Evolutionary conservation across 352 stramenopile genomes (phyloP), one percentile per base, ranked within the genome.

Genomic region (Pythium rishiriense): DNA sequence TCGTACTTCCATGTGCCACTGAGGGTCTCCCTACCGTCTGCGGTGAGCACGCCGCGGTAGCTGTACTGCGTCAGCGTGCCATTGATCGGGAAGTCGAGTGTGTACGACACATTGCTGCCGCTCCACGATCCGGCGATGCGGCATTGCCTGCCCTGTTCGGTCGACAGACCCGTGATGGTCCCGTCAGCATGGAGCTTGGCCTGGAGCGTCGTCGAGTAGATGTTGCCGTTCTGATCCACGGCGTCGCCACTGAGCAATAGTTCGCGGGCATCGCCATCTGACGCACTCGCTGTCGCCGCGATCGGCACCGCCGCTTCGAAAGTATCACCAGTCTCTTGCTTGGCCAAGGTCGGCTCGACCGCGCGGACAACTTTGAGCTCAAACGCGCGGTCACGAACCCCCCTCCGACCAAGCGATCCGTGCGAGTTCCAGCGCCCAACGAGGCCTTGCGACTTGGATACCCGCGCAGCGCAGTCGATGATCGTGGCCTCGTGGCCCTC

Each of bases 381-480:
- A 37, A 65, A 58, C 21, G 46, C 47, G 14, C 39, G 58, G 25
- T 65, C 58, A 33, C 48, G 58, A 1, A 51, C 33, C 15, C 58
- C 58, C 17, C 25, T 33, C 21, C 42, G 50, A 1, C 58, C 47
- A 3, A 65, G 47, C 15, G n/a, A 52, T 1, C 26, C 47, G 11
- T 41, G 28, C 2, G 15, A 22, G 14, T 65, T 65, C 58, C 58
- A 65, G 31, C 58, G 46, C 5, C 58, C 58, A 4, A 52, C 25
- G 11, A 65, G 33, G 9, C 47, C 47, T 22, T 50, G 15, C 8
- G 25, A 12, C 6, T 39, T 9, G 1, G 49, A 57, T 10, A 73
- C 53, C 21, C 53, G 48, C 1, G 57, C 61, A 4, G 57, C 57
- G 17, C 66, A 54, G 28, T 73, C 60, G 28, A 73, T 50, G 21